Percentiles rank a stretch among this genome's conserved stretches.
These are phyloP conservation scores for Botrytis fragariae DNA, from an alignment of 2,329 filamentous ascomycete species.

Conservation along the genomic window DNA sequence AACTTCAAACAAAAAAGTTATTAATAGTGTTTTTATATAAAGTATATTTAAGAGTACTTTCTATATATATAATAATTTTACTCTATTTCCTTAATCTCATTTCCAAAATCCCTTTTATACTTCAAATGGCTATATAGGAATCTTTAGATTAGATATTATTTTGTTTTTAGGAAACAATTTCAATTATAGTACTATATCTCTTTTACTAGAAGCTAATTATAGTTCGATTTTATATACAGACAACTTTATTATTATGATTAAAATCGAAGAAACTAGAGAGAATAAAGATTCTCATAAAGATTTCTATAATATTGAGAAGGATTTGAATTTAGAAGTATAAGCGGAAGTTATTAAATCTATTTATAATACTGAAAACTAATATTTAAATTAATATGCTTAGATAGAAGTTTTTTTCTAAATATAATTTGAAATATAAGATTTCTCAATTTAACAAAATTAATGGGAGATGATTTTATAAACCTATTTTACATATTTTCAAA, in stretches of 20 bases:
- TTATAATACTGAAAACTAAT: accelerated
- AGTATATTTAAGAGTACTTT: too few species aligned
- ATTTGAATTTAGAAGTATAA: accelerated
- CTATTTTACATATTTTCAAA: background rate
- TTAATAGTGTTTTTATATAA: too few species aligned
- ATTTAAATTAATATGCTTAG: background rate
- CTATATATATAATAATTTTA: too few species aligned
- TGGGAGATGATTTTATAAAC: background rate
- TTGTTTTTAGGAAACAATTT: too few species aligned
- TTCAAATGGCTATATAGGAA: too few species aligned
- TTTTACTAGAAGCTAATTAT: too few species aligned
- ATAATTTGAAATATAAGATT: background rate
- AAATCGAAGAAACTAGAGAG: background rate
- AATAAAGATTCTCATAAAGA: background rate
- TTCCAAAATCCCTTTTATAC: too few species aligned
- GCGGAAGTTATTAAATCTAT: accelerated
- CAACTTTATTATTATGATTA: background rate
- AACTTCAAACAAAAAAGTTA: too few species aligned
- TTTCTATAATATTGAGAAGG: background rate
- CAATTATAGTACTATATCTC: accelerated
- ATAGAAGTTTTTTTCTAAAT: background rate
- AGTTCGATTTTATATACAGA: too few species aligned
- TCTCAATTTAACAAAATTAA: background rate
- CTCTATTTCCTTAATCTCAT: too few species aligned
- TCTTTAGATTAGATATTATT: too few species aligned